These are phyloP conservation scores for Eragrostis curvula DNA, from an alignment of 176 grass and related monocot genomes.

Conservation along the genomic window DNA sequence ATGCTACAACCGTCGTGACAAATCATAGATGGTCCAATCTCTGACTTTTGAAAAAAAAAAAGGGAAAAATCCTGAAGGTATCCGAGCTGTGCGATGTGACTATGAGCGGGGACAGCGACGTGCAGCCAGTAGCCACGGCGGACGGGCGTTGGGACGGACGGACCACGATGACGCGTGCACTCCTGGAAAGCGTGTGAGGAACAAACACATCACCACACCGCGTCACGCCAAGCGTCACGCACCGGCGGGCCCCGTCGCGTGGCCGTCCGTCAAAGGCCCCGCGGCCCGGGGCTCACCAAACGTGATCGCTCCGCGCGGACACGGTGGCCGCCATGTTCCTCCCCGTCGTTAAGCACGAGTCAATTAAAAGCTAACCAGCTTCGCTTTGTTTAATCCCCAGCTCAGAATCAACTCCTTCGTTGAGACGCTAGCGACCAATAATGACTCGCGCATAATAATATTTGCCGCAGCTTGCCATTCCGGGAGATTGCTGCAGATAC, in stretches of 20 bases:
- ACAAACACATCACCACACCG: background rate
- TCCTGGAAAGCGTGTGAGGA: background rate
- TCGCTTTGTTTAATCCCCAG: background rate
- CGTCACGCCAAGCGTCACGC: slow-evolving; percentile 17
- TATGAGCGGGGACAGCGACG: background rate
- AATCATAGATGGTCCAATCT: background rate
- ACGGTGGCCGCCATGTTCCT: background rate
- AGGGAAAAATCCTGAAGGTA: background rate
- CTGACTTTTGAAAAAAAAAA: background rate
- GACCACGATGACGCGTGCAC: background rate
- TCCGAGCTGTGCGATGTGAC: background rate
- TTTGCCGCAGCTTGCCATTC: background rate
- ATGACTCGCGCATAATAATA: background rate
- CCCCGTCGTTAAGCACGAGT: slow-evolving; percentile 16
- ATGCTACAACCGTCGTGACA: background rate
- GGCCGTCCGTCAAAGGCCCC: background rate
- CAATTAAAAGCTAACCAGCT: background rate
- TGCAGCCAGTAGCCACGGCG: background rate
- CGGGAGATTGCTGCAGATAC: background rate
- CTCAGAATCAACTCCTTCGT: background rate
- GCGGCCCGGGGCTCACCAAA: background rate
- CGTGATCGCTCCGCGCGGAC: background rate
- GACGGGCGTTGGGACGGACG: background rate
- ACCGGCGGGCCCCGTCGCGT: background rate
- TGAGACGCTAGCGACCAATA: background rate